A percentile compares a stretch with the other conserved stretches of the same genome.
phyloP scores from a whole-genome alignment of 345 rosid species.

The Rhodamnia argentea region DNA sequence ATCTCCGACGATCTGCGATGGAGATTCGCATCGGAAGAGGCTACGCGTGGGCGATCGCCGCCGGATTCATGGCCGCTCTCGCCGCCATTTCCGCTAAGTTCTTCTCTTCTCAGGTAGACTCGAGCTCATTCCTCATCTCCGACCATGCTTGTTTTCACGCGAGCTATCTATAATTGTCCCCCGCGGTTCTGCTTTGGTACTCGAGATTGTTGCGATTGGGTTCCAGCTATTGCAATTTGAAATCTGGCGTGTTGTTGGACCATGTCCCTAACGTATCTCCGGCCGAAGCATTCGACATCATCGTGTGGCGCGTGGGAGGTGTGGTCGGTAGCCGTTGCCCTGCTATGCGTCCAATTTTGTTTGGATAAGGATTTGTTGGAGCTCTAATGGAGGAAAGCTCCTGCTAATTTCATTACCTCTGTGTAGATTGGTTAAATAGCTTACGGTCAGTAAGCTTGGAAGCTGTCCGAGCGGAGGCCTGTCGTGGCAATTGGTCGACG shows the following conservation, averaged over 20 bases:
- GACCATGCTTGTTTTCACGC: neutral
- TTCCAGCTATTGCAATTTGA: neutral
- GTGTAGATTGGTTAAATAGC: neutral
- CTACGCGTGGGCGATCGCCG: slow-evolving; percentile 57
- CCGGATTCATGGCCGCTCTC: slow-evolving; percentile 70
- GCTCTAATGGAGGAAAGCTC: neutral
- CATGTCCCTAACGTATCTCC: neutral
- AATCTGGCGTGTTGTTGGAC: neutral
- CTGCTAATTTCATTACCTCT: neutral
- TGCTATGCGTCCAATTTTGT: neutral
- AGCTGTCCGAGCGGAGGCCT: neutral
- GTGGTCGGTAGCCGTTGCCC: neutral
- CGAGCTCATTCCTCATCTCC: neutral
- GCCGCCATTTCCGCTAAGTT: slow-evolving; percentile 76
- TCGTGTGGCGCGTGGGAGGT: neutral
- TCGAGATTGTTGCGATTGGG: neutral
- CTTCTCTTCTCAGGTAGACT: slow-evolving; percentile 36
- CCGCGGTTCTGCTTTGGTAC: neutral
- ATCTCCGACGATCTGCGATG: slow-evolving; percentile 1
- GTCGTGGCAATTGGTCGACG: neutral
- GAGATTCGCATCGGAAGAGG: slow-evolving; percentile 29
- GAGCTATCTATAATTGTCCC: neutral
- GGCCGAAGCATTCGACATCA: neutral
- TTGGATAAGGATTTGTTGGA: neutral
- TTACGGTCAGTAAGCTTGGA: neutral